Evolutionary conservation across 768 basidiomycete genomes (phyloP), one percentile per base, ranked within the genome.

Genomic region (Plicaturopsis crispa): DNA sequence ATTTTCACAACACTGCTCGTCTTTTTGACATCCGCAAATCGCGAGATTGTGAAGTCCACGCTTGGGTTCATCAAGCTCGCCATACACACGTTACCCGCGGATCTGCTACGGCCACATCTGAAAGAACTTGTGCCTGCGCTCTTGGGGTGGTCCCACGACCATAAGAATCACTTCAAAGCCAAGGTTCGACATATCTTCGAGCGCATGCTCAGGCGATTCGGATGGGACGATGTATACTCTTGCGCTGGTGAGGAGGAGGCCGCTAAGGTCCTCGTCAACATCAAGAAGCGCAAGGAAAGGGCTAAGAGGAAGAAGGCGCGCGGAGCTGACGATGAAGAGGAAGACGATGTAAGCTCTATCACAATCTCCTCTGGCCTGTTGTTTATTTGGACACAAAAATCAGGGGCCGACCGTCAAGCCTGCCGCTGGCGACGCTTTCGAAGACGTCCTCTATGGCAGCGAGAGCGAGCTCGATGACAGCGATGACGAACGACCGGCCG

Each of bases 121-220:
- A 67, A 70, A 18, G 68, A 68, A 17, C 69, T 98, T 17, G 87
- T 98, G 0, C 87, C 90, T 1, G 84, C 82, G 0, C 70, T 99
- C 10, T 67, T 98, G 23, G 71, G 70, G 33, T 94, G 96, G 91
- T 89, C 90, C 4, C 91, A 96, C 54, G 93, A 97, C 53, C 94
- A 98, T 63, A 94, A 94, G 57, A 98, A 98, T 52, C 96, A 97
- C 55, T 98, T 99, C 78, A 98, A 98, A 60, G 69, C 75, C 35
- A 97, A 97, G 66, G 91, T 96, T 17, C 80, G 90, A 31, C 93
- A 98, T 58, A 92, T 98, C 47, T 93, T 98, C 50, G 94, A 98
- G 66, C 78, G 94, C 33, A 81, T 97, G 76, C 73, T 98, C 47
- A 69, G 94, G 45, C 75, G 91, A 45, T 96, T 96, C 52, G 83